Evolutionary conservation across 345 rosid genomes (phyloP).

Genomic region (Gossypium anomalum): DNA sequence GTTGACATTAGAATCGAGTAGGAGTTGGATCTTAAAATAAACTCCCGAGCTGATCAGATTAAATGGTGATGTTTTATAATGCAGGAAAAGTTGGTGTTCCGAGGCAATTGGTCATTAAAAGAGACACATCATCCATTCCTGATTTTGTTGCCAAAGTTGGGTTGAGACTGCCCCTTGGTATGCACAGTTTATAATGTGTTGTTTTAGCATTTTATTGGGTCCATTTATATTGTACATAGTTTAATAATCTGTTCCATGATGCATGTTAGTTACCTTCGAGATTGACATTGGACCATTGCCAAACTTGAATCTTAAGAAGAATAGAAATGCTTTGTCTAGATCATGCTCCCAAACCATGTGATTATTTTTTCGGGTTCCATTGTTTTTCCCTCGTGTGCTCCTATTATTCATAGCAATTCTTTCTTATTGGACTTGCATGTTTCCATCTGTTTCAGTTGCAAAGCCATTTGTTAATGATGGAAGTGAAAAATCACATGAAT

Average conservation of each 20-base stretch:
- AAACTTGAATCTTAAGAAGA: background rate
- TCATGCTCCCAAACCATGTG: background rate
- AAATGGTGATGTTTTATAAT: background rate
- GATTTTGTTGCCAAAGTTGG: slow-evolving; percentile 56
- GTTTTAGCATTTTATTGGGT: background rate
- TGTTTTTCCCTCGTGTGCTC: background rate
- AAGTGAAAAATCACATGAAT: slow-evolving; percentile 70
- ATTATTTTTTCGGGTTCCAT: background rate
- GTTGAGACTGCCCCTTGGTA: slow-evolving; percentile 60
- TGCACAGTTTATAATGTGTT: slow-evolving; percentile 3
- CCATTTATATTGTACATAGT: background rate
- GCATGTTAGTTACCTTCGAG: background rate
- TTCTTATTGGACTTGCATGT: slow-evolving; percentile 4
- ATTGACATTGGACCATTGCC: background rate
- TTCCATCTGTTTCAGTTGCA: slow-evolving; percentile 46
- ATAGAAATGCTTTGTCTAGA: background rate
- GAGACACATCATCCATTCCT: slow-evolving; percentile 57
- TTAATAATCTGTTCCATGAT: background rate
- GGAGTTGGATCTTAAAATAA: background rate
- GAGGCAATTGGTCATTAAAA: slow-evolving; percentile 54
- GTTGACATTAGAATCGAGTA: background rate
- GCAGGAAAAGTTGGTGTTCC: slow-evolving; percentile 67
- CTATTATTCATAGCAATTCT: background rate
- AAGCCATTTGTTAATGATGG: slow-evolving; percentile 77
- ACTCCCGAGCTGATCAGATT: slow-evolving; percentile 5